Evolutionary conservation across 2,329 filamentous ascomycete genomes (phyloP), one percentile per base, ranked within the genome.

Genomic region (Trichophaea hybrida): DNA sequence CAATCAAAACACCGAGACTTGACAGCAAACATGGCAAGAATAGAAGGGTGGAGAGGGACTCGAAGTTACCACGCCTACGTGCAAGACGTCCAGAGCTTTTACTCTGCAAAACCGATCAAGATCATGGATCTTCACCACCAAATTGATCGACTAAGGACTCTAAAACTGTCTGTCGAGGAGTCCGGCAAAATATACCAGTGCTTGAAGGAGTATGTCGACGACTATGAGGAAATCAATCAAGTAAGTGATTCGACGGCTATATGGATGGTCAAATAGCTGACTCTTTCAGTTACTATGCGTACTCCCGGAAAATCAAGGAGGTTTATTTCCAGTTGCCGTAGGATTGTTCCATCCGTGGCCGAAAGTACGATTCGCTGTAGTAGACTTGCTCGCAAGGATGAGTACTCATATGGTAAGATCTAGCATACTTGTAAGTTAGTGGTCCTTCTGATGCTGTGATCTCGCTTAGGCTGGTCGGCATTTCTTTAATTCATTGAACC

Each of bases 1-100:
- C 75, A 77, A 44, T 79, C 84, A 6, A 91, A 88, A 72, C 80
- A 86, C 68, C 85, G 84, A 68, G 93, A 98, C 73, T 79, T 98
- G 40, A 86, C 89, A 13, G 91, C 89, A 2, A 95, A 94, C 62
- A 88, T 93, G 51, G 88, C 87, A 59, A 80, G 93, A 59, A 94
- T 98, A 63, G 93, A 98, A 74, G 93, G 91, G 59, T 98, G 93
- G 93, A 83, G 93, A 66, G 94, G 88, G 65, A 97, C 93, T 1
- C 80, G 93, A 62, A 94, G 88, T 69, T 98, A 98, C 71, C 95
- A 94, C 74, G 89, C 87, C 66, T 97, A 88, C 70, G 91, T 97
- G 64, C 88, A 94, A 75, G 82, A 86, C 70, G 75, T 84, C 59
- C 81, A 81, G 38, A 80, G 82, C 66, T 70, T 83, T 12, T 84